Conservation (phyloP, 192 early-diverging fungal genomes). For the Backusella parvicylindrica region DNA sequence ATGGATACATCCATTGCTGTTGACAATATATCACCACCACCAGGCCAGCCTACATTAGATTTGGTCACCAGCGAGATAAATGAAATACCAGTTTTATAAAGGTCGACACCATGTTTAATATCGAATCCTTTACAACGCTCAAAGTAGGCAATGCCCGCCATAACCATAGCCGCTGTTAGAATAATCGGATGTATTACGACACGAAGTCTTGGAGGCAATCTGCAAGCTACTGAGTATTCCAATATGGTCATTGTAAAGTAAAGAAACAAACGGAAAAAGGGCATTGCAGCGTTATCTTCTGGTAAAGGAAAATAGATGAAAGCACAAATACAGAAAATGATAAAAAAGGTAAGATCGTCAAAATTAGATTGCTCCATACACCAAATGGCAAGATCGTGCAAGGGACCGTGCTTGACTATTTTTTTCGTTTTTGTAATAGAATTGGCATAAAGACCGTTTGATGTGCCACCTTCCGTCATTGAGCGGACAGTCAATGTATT, state of each 20-base stretch:
- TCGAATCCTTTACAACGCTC: background rate
- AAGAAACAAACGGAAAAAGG: constrained; percentile 5
- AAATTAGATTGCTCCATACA: constrained; percentile 5
- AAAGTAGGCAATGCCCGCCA: constrained; percentile 9
- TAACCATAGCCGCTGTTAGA: constrained; percentile 1
- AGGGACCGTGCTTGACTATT: background rate
- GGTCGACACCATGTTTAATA: background rate
- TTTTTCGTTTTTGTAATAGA: background rate
- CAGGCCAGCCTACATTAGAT: constrained; percentile 18
- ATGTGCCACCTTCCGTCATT: background rate
- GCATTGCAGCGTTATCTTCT: background rate
- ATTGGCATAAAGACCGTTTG: background rate
- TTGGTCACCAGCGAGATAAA: constrained; percentile 7
- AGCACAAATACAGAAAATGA: background rate
- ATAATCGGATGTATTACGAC: constrained; percentile 19
- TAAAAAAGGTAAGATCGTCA: background rate
- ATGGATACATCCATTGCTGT: constrained; percentile 19
- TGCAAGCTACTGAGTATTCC: background rate
- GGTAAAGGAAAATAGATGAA: constrained; percentile 14
- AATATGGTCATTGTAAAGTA: constrained; percentile 7
- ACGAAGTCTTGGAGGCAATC: background rate
- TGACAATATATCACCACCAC: constrained; percentile 22
- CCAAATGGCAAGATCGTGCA: background rate
- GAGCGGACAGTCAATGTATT: background rate
- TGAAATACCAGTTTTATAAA: background rate